These are phyloP conservation scores for Catenaria anguillulae DNA, from an alignment of 371 early-diverging fungal species.

Conservation along the genomic window DNA sequence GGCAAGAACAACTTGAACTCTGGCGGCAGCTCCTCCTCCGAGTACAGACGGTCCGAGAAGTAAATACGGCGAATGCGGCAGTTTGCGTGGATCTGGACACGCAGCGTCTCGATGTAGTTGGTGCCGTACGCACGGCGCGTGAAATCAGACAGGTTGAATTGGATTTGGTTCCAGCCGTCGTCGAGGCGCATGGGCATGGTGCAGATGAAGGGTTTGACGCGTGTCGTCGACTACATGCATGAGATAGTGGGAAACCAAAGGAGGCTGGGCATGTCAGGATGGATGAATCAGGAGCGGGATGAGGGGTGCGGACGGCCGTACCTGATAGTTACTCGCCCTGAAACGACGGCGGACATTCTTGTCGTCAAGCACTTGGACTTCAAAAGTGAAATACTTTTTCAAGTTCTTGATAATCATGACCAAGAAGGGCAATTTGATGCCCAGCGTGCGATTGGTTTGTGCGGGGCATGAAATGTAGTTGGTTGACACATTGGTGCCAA, in stretches of 20 bases:
- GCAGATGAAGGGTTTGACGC: conserved; percentile 71
- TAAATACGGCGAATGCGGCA: conserved; percentile 73
- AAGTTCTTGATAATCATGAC: conserved; percentile 74
- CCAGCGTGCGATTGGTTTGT: conserved; percentile 54
- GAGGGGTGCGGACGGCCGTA: too few relatives aligned
- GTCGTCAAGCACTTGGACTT: conserved; percentile 73
- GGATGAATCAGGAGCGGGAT: not conserved
- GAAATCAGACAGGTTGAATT: conserved; percentile 71
- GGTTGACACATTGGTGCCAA: conserved; percentile 58
- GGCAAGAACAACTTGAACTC: conserved; percentile 83
- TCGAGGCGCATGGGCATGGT: conserved; percentile 91
- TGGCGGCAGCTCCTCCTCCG: conserved; percentile 83
- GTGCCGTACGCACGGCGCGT: conserved; percentile 78
- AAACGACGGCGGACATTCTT: conserved; percentile 60
- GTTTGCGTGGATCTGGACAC: conserved; percentile 84
- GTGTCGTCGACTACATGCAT: conserved; percentile 56
- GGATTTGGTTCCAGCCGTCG: conserved; percentile 90
- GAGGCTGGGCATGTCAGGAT: not conserved
- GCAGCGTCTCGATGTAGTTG: conserved; percentile 66
- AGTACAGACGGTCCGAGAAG: conserved; percentile 74
- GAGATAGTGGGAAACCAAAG: not conserved
- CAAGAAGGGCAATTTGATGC: conserved; percentile 79
- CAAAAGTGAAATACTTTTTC: conserved; percentile 79
- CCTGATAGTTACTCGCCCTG: conserved; percentile 84
- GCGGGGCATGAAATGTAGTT: conserved; percentile 81